A percentile compares a stretch with the other conserved stretches of the same genome.
Evolutionary conservation across 2,329 filamentous ascomycete genomes (phyloP).

Genomic region (Endoconidiophora polonica): DNA sequence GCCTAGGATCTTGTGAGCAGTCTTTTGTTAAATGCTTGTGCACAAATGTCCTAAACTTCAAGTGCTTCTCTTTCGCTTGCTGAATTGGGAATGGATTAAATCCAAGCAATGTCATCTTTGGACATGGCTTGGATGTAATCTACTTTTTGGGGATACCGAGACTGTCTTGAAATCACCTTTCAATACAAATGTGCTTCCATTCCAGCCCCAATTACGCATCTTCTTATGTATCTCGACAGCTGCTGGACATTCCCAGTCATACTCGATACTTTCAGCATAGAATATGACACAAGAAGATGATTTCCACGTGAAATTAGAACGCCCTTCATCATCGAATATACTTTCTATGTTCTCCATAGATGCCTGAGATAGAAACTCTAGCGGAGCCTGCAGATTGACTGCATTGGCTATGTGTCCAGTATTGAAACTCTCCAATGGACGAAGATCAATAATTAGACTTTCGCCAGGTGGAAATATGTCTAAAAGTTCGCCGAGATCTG

Average conservation of each 20-base stretch:
- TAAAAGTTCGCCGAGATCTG: slow-evolving; percentile 32
- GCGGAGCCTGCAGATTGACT: slow-evolving; percentile 34
- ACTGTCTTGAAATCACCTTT: slow-evolving; percentile 41
- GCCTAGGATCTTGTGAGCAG: neutral
- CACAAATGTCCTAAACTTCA: neutral
- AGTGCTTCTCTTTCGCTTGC: neutral
- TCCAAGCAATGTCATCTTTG: neutral
- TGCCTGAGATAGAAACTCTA: slow-evolving; percentile 30
- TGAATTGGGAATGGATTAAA: neutral
- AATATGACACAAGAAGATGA: slow-evolving; percentile 33
- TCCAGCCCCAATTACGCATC: slow-evolving; percentile 31
- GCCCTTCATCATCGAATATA: slow-evolving; percentile 32
- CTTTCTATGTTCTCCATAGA: slow-evolving; percentile 34
- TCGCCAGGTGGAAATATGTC: slow-evolving; percentile 32
- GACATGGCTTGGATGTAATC: slow-evolving; percentile 20
- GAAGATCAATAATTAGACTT: slow-evolving; percentile 33
- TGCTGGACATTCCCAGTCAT: slow-evolving; percentile 32
- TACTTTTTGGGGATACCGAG: slow-evolving; percentile 32
- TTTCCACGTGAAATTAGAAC: slow-evolving; percentile 30
- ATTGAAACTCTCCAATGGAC: slow-evolving; percentile 29
- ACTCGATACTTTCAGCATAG: slow-evolving; percentile 34
- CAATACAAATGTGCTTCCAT: slow-evolving; percentile 34
- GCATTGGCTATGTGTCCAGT: slow-evolving; percentile 35
- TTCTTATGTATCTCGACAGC: slow-evolving; percentile 29
- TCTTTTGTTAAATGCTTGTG: neutral